Base-by-base conservation (phyloP, 306 rosid species). In the Boehmeria nivea region DNA sequence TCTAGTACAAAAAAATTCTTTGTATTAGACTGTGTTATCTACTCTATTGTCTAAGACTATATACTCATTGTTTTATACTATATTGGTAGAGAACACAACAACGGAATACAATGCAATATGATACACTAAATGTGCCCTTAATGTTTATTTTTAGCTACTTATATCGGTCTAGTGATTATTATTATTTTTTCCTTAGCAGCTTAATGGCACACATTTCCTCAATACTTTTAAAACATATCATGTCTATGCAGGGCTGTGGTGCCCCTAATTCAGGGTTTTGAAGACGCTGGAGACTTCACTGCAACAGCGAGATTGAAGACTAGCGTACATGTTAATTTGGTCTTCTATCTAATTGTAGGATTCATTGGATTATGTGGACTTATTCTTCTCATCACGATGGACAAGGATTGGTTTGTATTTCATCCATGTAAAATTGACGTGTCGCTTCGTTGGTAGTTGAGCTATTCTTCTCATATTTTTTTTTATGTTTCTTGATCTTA, bases 181-280 rank as follows among this genome's bases (percentile, higher is more conserved):
- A 50, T 60, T 64, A 19, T 17, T 48, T 62, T 57, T 43, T 31
- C 27, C 9, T 56, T 57, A 57, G 64, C 48, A 17, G 53, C 69
- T 56, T 43, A 43, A 17, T 56, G 37, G 63, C 50, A 62, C 14
- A 54, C 56, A 57, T 72, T 46, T 81, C 69, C 90, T 83, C 67
- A 77, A 31, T 72, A 48, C 52, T 43, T 46, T 66, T 44, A 55
- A 59, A 63, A 68, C 70, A 65, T 64, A 51, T 68, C 69, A 31
- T 63, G 77, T 77, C 75, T 81, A 71, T 82, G 69, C 93, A 91
- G 99, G 99, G 86, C 87, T 70, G 87, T 84, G 79, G 96, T 85
- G 76, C 99, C 99, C 71, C 99, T 91, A 82, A 87, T 91, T 81
- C 96, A 91, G 89, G 99, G 99, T 75, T 91, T 82, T 81, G 99